Conservation (phyloP, 805 yeast genomes). For the Candida ovalis region DNA sequence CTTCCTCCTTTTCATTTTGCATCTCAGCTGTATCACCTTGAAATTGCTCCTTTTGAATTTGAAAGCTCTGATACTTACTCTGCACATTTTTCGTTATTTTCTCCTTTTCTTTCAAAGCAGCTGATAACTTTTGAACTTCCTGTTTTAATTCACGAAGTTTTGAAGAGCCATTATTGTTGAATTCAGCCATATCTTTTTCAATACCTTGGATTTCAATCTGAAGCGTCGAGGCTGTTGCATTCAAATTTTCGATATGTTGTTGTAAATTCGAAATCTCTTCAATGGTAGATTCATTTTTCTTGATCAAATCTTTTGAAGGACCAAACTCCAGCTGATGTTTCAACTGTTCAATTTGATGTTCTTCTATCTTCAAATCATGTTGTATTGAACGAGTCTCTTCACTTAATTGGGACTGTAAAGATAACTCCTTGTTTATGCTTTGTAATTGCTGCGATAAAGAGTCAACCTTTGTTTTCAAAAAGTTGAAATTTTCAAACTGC, state of each 20-base stretch:
- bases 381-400: slow-evolving; percentile 52
- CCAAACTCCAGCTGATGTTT: slow-evolving; percentile 53
- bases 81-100: slow-evolving; percentile 41
- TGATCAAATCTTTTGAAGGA: slow-evolving; percentile 52
- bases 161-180: slow-evolving; percentile 70
- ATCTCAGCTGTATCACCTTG: slow-evolving; percentile 49
- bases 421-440: slow-evolving; percentile 37
- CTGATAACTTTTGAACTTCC: slow-evolving; percentile 44
- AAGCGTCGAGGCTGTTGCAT: slow-evolving; percentile 29
- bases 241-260: slow-evolving; percentile 35
- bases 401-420: slow-evolving; percentile 39
- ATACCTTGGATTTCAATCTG: slow-evolving; percentile 46
- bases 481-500: slow-evolving; percentile 57
- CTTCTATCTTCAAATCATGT: slow-evolving; percentile 51
- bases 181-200: slow-evolving; percentile 79
- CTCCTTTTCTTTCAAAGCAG: slow-evolving; percentile 35
- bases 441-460: slow-evolving; percentile 38
- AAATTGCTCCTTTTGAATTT: slow-evolving; percentile 68
- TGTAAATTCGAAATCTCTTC: slow-evolving; percentile 43
- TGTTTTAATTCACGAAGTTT: slow-evolving; percentile 63
- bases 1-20: slow-evolving; percentile 38
- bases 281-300: slow-evolving; percentile 42
- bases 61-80: slow-evolving; percentile 56
- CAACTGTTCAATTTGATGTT: slow-evolving; percentile 56
- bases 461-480: slow-evolving; percentile 40